phyloP scores from a whole-genome alignment of 768 basidiomycete genomes.

The Hemileccinum impolitum region DNA sequence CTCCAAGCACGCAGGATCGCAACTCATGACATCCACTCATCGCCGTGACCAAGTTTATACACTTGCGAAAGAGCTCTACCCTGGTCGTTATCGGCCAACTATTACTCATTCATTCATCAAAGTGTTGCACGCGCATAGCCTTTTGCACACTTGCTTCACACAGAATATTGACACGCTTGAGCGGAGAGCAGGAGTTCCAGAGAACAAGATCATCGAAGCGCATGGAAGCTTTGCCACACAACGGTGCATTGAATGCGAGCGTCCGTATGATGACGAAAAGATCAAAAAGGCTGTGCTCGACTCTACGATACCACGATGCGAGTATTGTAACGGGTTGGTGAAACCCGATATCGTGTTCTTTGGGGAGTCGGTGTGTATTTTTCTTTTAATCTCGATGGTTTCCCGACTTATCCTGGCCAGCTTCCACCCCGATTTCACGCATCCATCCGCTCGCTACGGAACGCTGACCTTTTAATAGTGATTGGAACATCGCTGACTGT shows the following conservation, averaged over 20 bases:
- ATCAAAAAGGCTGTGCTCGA: conserved; percentile 62
- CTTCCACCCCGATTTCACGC: conserved; percentile 69
- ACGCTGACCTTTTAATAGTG: conserved; percentile 86
- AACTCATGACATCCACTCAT: not conserved
- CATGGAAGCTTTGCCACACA: conserved; percentile 94
- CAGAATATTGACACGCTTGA: conserved; percentile 96
- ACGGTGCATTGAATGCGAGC: conserved; percentile 73
- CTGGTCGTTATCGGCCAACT: conserved; percentile 86
- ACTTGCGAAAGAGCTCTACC: conserved; percentile 90
- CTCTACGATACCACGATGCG: conserved; percentile 63
- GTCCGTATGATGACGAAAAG: conserved; percentile 55
- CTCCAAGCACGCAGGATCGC: not conserved
- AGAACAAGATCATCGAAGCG: conserved; percentile 80
- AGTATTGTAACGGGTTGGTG: conserved; percentile 65
- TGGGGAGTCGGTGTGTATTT: conserved; percentile 63
- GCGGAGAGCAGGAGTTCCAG: conserved; percentile 73
- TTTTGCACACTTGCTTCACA: conserved; percentile 78
- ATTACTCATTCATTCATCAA: conserved; percentile 86
- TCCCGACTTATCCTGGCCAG: conserved; percentile 35
- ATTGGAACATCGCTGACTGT: conserved; percentile 90
- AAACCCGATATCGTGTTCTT: conserved; percentile 98
- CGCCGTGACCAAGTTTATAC: conserved; percentile 65
- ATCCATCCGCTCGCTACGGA: conserved; percentile 47
- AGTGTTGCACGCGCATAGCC: conserved; percentile 64
- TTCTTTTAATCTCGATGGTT: not conserved